A percentile compares a stretch with the other conserved stretches of the same genome.
These are phyloP conservation scores for Fraxinus quadrangulata DNA, from an alignment of 257 asterid species.

Conservation along the genomic window DNA sequence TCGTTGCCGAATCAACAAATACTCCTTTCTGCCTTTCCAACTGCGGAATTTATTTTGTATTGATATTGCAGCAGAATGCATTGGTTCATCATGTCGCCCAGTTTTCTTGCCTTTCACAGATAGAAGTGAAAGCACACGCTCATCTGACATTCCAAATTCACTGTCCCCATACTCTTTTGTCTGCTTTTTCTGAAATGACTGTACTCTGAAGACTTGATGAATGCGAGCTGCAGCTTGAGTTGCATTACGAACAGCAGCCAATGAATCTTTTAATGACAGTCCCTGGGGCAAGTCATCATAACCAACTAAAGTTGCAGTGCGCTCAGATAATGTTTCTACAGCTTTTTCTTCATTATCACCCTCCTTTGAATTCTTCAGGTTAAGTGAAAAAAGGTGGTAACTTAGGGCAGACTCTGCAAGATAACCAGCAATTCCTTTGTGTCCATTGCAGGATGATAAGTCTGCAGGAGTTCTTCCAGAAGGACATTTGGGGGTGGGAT, in stretches of 20 bases:
- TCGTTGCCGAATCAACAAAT: conserved; percentile 62
- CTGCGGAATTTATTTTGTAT: conserved; percentile 91
- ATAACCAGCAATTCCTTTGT: conserved; percentile 93
- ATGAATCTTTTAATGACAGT: conserved; percentile 74
- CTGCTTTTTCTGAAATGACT: conserved; percentile 92
- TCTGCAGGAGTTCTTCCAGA: conserved; percentile 79
- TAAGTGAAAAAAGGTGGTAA: conserved; percentile 55
- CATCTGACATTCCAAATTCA: conserved; percentile 66
- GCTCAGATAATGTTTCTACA: conserved; percentile 68
- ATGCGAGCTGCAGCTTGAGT: conserved; percentile 98
- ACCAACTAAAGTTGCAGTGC: conserved; percentile 61
- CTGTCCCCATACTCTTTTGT: conserved; percentile 50
- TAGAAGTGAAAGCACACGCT: conserved; percentile 66
- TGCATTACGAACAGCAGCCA: conserved; percentile 94
- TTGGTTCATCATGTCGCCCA: conserved; percentile 60
- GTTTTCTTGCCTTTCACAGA: conserved; percentile 59
- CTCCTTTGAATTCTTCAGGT: conserved; percentile 54
- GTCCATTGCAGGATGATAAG: conserved; percentile 81
- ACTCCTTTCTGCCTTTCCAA: conserved; percentile 90
- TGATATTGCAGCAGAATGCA: conserved; percentile 73
- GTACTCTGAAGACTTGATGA: conserved; percentile 78
- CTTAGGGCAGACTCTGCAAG: conserved; percentile 79
- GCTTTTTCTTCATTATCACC: conserved; percentile 41
- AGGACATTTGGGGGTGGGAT: conserved; percentile 76
- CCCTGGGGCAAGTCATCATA: conserved; percentile 67